Conservation (phyloP, 75 land plant species). For the Selaginella moellendorffii region DNA sequence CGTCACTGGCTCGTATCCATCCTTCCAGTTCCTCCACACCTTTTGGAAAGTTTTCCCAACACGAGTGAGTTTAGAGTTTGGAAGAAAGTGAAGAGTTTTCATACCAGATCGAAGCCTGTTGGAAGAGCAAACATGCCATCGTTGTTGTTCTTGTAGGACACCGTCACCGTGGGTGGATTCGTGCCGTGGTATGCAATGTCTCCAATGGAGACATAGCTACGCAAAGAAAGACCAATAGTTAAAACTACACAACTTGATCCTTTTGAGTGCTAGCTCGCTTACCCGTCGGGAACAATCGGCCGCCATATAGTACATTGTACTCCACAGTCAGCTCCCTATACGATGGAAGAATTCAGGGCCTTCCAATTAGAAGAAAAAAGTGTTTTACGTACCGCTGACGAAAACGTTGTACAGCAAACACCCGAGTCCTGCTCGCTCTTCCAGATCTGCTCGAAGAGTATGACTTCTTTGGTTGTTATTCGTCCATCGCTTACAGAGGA, state of each 20-base stretch:
- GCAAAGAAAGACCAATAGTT: too few species aligned
- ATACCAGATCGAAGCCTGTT: conserved; percentile 73
- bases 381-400: conserved; percentile 34
- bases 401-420: conserved; percentile 19
- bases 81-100: neutral
- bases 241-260: too few species aligned
- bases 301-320: conserved; percentile 63
- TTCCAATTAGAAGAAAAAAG: neutral
- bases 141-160: conserved; percentile 32
- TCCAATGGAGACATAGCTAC: conserved; percentile 81
- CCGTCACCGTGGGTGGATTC: conserved; percentile 64
- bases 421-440: conserved; percentile 44
- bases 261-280: too few species aligned
- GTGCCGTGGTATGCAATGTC: conserved; percentile 64
- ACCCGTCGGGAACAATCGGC: conserved; percentile 73
- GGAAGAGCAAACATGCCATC: conserved; percentile 44
- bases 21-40: conserved; percentile 95
- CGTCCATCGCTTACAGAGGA: too few species aligned
- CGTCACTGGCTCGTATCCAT: conserved; percentile 64
- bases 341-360: too few species aligned
- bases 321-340: conserved; percentile 20
- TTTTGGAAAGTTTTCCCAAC: too few species aligned
- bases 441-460: conserved; percentile 49
- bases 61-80: too few species aligned
- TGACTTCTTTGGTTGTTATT: neutral